phyloP scores from a whole-genome alignment of 805 yeast genomes.

The Candida nanaspora region DNA sequence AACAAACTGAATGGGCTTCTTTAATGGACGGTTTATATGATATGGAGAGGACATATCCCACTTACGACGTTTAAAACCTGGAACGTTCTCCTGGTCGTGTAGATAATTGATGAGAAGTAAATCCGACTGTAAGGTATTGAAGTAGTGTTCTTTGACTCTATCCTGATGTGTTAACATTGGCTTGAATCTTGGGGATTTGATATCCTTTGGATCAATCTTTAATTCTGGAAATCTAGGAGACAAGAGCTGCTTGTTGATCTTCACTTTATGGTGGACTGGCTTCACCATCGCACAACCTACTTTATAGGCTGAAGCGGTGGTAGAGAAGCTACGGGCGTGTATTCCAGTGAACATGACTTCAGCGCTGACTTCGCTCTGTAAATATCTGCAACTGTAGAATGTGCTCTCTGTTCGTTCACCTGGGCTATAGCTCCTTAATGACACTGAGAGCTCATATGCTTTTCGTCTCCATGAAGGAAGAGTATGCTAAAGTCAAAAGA shows the following conservation, averaged over 20 bases:
- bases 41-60: slow-evolving; percentile 90
- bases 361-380: no score
- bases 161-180: slow-evolving; percentile 77
- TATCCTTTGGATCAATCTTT: slow-evolving; percentile 61
- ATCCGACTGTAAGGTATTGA: slow-evolving; percentile 69
- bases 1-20: slow-evolving; percentile 68
- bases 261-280: slow-evolving; percentile 89
- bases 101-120: slow-evolving; percentile 68
- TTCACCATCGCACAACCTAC: slow-evolving; percentile 67
- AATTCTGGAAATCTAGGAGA: slow-evolving; percentile 70
- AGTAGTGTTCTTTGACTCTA: slow-evolving; percentile 70
- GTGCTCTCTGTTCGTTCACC: no score
- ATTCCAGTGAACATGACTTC: neutral
- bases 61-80: slow-evolving; percentile 67
- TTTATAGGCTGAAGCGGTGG: slow-evolving; percentile 29
- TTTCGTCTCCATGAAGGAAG: no score
- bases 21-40: slow-evolving; percentile 73
- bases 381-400: no score
- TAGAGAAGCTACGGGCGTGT: slow-evolving; percentile 22
- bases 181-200: slow-evolving; percentile 68
- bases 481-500: no score
- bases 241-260: slow-evolving; percentile 63
- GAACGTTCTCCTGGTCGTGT: slow-evolving; percentile 48
- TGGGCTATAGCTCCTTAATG: no score
- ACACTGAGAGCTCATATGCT: no score